A percentile compares a stretch with the other conserved stretches of the same genome.
Evolutionary conservation across 345 rosid genomes (phyloP).

Genomic region (Crucihimalaya himalaica): DNA sequence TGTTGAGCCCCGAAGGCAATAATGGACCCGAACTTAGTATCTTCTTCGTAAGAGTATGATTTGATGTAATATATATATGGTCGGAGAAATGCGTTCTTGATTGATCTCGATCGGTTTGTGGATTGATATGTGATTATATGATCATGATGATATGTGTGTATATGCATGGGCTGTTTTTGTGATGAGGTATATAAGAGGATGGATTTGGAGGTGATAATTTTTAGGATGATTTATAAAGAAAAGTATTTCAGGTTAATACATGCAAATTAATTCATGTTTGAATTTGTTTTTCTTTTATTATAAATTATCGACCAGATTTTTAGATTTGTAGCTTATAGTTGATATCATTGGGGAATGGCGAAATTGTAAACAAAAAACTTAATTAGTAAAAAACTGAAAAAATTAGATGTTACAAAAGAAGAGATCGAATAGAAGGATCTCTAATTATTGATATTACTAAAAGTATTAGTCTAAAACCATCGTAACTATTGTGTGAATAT

Average conservation of each 20-base stretch:
- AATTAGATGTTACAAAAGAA: background rate
- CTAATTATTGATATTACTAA: background rate
- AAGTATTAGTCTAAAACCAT: no score
- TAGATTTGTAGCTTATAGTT: background rate
- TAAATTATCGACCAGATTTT: no score
- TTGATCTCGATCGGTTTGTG: background rate
- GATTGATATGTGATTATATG: slow-evolving; percentile 5
- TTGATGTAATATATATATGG: slow-evolving; percentile 3
- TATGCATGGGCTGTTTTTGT: background rate
- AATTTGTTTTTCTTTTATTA: background rate
- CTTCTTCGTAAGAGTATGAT: slow-evolving; percentile 69
- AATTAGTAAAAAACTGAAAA: no score
- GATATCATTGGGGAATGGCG: no score
- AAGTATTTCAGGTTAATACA: background rate
- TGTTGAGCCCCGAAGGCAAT: slow-evolving; percentile 83
- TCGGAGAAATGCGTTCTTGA: slow-evolving; percentile 5
- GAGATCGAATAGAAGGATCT: background rate
- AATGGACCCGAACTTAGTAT: slow-evolving; percentile 85
- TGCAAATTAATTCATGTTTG: background rate
- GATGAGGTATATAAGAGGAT: background rate
- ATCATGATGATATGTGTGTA: background rate
- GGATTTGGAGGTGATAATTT: background rate
- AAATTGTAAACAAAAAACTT: no score
- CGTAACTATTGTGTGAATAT: background rate
- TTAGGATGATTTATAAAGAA: slow-evolving; percentile 1